Evolutionary conservation across 257 asterid species (phyloP).

Genomic region (Primulina tabacum): DNA sequence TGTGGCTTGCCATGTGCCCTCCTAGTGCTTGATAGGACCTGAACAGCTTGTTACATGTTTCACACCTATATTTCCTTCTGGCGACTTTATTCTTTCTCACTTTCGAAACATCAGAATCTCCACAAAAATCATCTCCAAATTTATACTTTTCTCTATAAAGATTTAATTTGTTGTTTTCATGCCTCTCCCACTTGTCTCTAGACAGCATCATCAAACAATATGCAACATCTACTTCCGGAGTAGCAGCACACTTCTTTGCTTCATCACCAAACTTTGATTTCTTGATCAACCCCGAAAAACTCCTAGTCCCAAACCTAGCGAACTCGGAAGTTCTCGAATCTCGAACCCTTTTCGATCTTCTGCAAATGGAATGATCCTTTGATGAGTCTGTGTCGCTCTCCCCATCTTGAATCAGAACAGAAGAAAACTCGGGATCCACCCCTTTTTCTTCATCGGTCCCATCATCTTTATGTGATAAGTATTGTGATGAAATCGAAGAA

Average conservation of each 20-base stretch:
- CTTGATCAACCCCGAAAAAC: slow-evolving; percentile 11
- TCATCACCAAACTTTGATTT: slow-evolving; percentile 24
- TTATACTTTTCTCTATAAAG: slow-evolving; percentile 1
- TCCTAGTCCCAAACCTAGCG: slow-evolving; percentile 1
- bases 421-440: slow-evolving; percentile 32
- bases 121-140: slow-evolving; percentile 8
- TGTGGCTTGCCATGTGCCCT: slow-evolving; percentile 94
- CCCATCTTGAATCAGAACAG: slow-evolving; percentile 45
- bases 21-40: slow-evolving; percentile 90
- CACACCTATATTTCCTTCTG: slow-evolving; percentile 72
- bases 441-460: slow-evolving; percentile 20
- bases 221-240: slow-evolving; percentile 77
- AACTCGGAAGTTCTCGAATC: slow-evolving; percentile 35
- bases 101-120: slow-evolving; percentile 35
- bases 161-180: neutral
- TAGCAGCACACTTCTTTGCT: slow-evolving; percentile 18
- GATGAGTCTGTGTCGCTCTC: slow-evolving; percentile 67
- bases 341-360: slow-evolving; percentile 50
- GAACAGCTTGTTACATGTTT: slow-evolving; percentile 62
- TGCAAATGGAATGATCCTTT: slow-evolving; percentile 32
- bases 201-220: slow-evolving; percentile 81
- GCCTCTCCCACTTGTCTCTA: slow-evolving; percentile 56
- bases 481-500: slow-evolving; percentile 25
- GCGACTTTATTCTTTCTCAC: slow-evolving; percentile 30
- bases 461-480: slow-evolving; percentile 9